Evolutionary conservation across 768 basidiomycete species (phyloP), one percentile per base, ranked within the genome.

Genomic region (Russula ochroleuca): DNA sequence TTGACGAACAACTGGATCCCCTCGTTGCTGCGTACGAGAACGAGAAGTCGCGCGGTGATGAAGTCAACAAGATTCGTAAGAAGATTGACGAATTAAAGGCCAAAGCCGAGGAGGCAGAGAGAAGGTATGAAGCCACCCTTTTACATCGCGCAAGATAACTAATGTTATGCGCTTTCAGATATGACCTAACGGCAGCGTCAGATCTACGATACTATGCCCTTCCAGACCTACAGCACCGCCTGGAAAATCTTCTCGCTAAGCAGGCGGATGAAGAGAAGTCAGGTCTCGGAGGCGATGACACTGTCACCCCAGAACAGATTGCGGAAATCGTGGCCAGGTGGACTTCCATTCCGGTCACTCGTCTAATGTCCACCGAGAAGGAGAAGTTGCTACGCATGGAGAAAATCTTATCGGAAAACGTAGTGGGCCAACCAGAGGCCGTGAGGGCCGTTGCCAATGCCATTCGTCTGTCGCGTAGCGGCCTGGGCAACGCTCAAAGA

Each of bases 371-470:
- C n/a, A 85, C 90, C 1, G 91, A 98, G 77, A 88, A 86, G 74
- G 93, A 98, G 72, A 95, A 96, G 75, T 77, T 94, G 31, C 75
- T 94, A 45, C 78, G 80, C 70, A 85, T 98, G 88, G 96, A 98
- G 76, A 89, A 87, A 72, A 82, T 88, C 40, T 78, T 99, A 45
- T 78, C 84, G 25, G 76, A 81, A 59, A 84, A 82, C 41, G 92
- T 98, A 21, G 86, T 98, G 50, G 94, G 96, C 0, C 96, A 98
- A 73, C 83, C 84, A 1, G 90, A 94, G 67, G 95, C 94, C 5
- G 88, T 97, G 67, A 90, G 87, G 70, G 88, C 96, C 5, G 93
- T 98, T 38, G 89, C 94, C 11, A 94, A 96, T 72, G 96, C 96
- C 2, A 90, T 98, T 68, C 84, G 96, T 51, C 76, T 98, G 48